Evolutionary conservation across 805 yeast species (phyloP), one percentile per base, ranked within the genome.

Genomic region (Metschnikowia koreensis): DNA sequence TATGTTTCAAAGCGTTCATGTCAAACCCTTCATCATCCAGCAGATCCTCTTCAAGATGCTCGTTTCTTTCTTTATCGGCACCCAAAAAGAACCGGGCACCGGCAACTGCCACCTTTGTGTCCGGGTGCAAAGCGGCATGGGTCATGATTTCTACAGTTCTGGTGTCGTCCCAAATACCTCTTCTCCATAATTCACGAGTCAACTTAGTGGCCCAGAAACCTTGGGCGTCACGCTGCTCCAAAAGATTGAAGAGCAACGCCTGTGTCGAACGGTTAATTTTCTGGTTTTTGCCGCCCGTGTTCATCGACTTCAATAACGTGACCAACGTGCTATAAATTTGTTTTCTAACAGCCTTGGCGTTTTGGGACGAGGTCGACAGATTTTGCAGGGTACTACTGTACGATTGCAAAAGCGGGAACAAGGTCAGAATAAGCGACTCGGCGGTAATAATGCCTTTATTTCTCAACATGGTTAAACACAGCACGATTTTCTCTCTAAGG

Each of bases 151-250:
- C 99, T n/a, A 94, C 96, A 0, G 98, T 87, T 62, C 97, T 79
- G 0, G 96, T 81, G 67, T 94, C 99, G 68, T 91, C 97, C 99
- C 99, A 94, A 52, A 94, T 88, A 64, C 96, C 96, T 66, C 98
- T 81, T 74, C 97, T 82, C 99, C 99, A 94, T 47, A 94, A 75
- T 68, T 94, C 98, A 66, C 98, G 81, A 6, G 97, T 91, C 51
- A 94, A 74, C 63, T 90, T 92, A 2, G 97, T 89, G 7, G 98
- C 97, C 97, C 98, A 94, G 26, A 94, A 73, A 37, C 97, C 97
- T 61, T 87, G 89, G 41, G 76, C 64, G 39, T 89, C 80, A 53
- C 87, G 83, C 66, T 88, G 84, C 58, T 90, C 97, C 42, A 94
- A 74, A 57, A 93, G 75, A 61, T 89, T 89, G 76, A 94, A 93